Base-by-base conservation (phyloP, 2,329 filamentous ascomycete genomes). In the Fusarium keratoplasticum region DNA sequence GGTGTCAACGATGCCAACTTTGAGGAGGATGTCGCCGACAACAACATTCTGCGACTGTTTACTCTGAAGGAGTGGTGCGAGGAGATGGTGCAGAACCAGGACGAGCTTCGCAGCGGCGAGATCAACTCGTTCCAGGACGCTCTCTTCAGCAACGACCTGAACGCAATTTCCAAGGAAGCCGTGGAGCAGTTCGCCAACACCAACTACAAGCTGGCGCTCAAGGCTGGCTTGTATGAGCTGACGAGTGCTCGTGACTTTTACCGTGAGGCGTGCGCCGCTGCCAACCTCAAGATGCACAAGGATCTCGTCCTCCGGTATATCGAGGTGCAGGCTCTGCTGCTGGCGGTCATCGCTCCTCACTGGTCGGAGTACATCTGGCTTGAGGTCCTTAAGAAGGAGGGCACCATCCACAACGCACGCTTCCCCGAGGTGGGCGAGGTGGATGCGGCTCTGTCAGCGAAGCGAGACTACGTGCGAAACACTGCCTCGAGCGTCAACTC, bases 1-100 rank as follows among this genome's bases (percentile, higher is more conserved):
- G 94, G 94, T 73, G 95, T 98, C 71, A 93, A 95, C 73, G 96
- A 99, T 83, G 95, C 96, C 78, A 99, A 99, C 87, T 97, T 99
- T 75, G 96, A 98, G 80, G 96, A 99, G 86, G 91, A 93, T 64
- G 95, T 98, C 42, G 96, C 96, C 44, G 96, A 98, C 84, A 94
- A 92, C 81, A 95, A 92, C 80, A 97, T 98, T 78, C 88, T 98
- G 72, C 92, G 95, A 79, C 89, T 98, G 61, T 95, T 91, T 81
- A 90, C 87, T 31, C 87, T 97, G 62, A 92, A 94, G 81, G 94
- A 97, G 82, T 98, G 96, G 96, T 95, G 94, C 72, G 95, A 98
- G 84, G 94, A 98, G 80, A 89, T 94, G 79, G 85, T 93, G 65
- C 90, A 91, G 76, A 92, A 96, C 67, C 87, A 93, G 79, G 84